phyloP scores from a whole-genome alignment of 805 yeast genomes.

The Pichia cephalocereana region DNA sequence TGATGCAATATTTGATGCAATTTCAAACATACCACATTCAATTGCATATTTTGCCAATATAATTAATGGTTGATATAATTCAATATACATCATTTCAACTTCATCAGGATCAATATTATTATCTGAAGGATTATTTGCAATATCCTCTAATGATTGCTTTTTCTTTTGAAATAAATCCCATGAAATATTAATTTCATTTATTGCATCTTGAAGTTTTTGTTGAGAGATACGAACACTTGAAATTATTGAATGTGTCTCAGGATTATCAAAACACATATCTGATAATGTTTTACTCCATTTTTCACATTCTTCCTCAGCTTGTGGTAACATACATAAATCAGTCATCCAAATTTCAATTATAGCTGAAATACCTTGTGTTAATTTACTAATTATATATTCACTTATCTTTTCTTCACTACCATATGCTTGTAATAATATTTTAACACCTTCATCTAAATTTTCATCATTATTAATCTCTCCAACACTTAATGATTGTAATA shows the following conservation, averaged over 20 bases:
- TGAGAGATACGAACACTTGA: slow-evolving; percentile 90
- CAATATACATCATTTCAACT: slow-evolving; percentile 45
- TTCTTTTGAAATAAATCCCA: slow-evolving; percentile 60
- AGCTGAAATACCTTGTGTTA: slow-evolving; percentile 73
- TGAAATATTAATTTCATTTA: slow-evolving; percentile 51
- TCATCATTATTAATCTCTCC: slow-evolving; percentile 5
- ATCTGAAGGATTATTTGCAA: slow-evolving; percentile 8
- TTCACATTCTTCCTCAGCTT: slow-evolving; percentile 79
- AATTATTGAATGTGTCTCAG: slow-evolving; percentile 74
- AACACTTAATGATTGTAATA: slow-evolving; percentile 1
- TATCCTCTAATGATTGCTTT: slow-evolving; percentile 40
- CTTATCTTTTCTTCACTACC: slow-evolving; percentile 19
- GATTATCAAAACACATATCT: slow-evolving; percentile 47
- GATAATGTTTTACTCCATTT: slow-evolving; percentile 56
- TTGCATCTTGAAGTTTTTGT: slow-evolving; percentile 65
- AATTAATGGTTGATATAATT: slow-evolving; percentile 62
- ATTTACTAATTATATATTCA: slow-evolving; percentile 41
- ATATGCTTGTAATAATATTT: slow-evolving; percentile 22
- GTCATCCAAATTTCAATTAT: slow-evolving; percentile 97
- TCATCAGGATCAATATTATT: slow-evolving; percentile 33
- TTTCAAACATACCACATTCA: slow-evolving; percentile 66
- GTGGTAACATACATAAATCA: slow-evolving; percentile 87
- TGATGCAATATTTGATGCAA: slow-evolving; percentile 55
- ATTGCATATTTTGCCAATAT: slow-evolving; percentile 66
- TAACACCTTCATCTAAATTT: slow-evolving; percentile 14